phyloP scores from a whole-genome alignment of 805 yeast genomes.

The Monosporozyma aerobia region DNA sequence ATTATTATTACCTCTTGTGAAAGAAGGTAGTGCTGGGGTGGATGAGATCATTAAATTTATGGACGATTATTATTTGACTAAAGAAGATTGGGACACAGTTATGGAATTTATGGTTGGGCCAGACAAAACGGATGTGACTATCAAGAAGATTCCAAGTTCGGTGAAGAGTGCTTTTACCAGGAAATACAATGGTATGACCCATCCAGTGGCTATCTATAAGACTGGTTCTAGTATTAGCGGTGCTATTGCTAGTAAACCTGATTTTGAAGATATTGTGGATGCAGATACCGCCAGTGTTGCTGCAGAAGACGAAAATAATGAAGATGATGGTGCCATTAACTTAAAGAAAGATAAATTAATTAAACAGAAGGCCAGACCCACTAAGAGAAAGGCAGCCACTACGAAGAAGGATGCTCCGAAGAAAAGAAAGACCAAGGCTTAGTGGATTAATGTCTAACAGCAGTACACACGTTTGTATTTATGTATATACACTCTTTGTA shows the following conservation, averaged over 20 bases:
- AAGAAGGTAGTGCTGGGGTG: constrained; percentile 54
- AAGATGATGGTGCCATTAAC: constrained; percentile 25
- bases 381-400: constrained; percentile 20
- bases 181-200: constrained; percentile 62
- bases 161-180: constrained; percentile 82
- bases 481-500: neutral
- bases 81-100: constrained; percentile 85
- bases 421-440: constrained; percentile 16
- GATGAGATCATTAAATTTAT: constrained; percentile 54
- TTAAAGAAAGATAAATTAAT: constrained; percentile 31
- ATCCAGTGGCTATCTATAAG: constrained; percentile 78
- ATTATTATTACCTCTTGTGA: constrained; percentile 50
- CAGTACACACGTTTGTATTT: neutral
- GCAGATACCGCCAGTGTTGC: constrained; percentile 29
- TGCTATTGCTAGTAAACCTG: constrained; percentile 22
- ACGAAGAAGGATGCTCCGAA: constrained; percentile 8
- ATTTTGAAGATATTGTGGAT: constrained; percentile 31
- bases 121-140: constrained; percentile 33
- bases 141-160: constrained; percentile 63
- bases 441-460: too few relatives aligned
- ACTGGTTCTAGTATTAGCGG: constrained; percentile 51
- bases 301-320: constrained; percentile 22
- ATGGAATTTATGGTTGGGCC: constrained; percentile 78
- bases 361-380: constrained; percentile 25
- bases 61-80: constrained; percentile 81